Conservation (phyloP, 106 monocot species). For the Agapanthus africanus region DNA sequence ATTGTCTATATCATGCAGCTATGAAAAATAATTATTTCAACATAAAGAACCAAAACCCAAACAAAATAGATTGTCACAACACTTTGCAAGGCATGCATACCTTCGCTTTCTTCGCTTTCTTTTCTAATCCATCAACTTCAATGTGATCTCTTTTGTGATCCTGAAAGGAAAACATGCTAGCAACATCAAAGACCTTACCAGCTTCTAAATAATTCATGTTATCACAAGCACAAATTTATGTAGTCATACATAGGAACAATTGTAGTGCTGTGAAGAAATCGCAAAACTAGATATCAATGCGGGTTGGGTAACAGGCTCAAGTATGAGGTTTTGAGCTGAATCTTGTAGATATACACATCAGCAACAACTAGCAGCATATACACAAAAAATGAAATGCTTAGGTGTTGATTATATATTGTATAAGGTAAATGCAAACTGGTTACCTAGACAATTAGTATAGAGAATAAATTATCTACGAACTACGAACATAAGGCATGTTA, state of each 20-base stretch:
- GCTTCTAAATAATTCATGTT: not conserved
- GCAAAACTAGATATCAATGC: not conserved
- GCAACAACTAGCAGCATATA: not conserved
- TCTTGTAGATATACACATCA: not conserved
- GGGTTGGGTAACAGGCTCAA: not conserved
- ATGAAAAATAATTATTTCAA: not conserved
- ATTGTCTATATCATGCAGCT: constrained; percentile 19
- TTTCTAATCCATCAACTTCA: constrained; percentile 4
- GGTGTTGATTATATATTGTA: not conserved
- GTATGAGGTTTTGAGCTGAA: not conserved
- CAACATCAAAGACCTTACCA: not conserved
- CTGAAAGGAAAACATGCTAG: constrained; percentile 9
- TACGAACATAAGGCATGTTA: not conserved
- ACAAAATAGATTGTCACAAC: not conserved
- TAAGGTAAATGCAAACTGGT: not conserved
- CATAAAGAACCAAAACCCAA: not conserved
- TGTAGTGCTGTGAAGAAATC: not conserved
- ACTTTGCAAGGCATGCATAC: constrained; percentile 3
- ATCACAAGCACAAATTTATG: not conserved
- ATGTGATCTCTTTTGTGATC: not conserved
- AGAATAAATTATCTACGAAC: not conserved
- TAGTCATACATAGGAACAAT: not conserved
- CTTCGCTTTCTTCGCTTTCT: constrained; percentile 31
- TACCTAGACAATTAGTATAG: too few relatives aligned
- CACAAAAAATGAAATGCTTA: not conserved